These are phyloP conservation scores for Colletotrichum sp. DNA, from an alignment of 2,329 filamentous ascomycete genomes.

Conservation along the genomic window DNA sequence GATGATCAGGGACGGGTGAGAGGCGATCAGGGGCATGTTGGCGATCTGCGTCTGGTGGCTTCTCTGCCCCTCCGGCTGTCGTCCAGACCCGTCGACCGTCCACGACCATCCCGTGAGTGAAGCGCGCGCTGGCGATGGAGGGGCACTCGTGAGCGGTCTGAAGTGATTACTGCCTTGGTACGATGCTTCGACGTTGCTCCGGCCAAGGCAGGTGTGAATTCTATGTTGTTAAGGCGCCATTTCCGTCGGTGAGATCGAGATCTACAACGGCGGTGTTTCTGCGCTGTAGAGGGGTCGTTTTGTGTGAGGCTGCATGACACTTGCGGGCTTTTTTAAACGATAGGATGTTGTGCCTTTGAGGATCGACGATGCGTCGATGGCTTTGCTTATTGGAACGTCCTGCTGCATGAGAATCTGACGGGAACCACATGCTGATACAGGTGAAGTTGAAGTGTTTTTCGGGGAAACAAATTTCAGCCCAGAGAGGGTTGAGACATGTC, in stretches of 20 bases:
- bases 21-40: conserved; percentile 8
- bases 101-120: not conserved
- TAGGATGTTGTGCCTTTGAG: not conserved
- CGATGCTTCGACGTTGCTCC: not conserved
- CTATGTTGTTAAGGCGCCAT: not conserved
- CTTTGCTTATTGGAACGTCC: not conserved
- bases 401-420: not conserved
- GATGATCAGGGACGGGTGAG: not conserved
- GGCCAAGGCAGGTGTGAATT: not conserved
- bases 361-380: not conserved
- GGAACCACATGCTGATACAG: not conserved
- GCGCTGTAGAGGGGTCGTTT: not conserved
- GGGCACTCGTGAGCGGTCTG: not conserved
- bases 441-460: not conserved
- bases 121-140: not conserved
- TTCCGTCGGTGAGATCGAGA: not conserved
- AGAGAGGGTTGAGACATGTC: not conserved
- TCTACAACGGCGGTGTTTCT: not conserved
- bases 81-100: not conserved
- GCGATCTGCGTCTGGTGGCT: not conserved
- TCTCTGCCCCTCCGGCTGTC: not conserved
- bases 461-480: not conserved
- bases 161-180: not conserved
- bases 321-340: not conserved
- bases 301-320: not conserved